phyloP scores from a whole-genome alignment of 768 basidiomycete species.

The Leccinum sublutescens region DNA sequence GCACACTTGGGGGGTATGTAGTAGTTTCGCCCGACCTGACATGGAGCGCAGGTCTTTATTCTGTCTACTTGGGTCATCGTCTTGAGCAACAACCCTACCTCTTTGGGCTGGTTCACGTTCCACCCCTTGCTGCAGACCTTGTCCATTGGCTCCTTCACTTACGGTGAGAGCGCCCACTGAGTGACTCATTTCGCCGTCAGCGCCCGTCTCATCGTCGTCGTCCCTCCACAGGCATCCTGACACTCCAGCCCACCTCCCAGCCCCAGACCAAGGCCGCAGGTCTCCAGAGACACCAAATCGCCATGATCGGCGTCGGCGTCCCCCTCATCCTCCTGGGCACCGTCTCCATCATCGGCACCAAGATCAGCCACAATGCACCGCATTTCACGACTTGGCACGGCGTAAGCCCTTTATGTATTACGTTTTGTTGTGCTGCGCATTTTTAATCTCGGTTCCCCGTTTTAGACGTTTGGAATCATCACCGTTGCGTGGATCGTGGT shows the following conservation, averaged over 20 bases:
- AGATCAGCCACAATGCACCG: slow-evolving; percentile 43
- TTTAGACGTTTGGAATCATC: slow-evolving; percentile 63
- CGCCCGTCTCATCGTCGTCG: not conserved
- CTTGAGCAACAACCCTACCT: slow-evolving; percentile 43
- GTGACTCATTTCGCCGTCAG: not conserved
- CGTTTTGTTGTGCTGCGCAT: not conserved
- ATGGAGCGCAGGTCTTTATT: slow-evolving; percentile 36
- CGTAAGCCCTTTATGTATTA: slow-evolving; percentile 38
- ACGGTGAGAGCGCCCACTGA: slow-evolving; percentile 43
- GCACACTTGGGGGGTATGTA: not conserved
- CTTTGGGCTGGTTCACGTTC: slow-evolving; percentile 59
- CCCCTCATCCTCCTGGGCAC: slow-evolving; percentile 60
- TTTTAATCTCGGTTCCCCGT: not conserved
- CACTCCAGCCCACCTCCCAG: slow-evolving; percentile 71
- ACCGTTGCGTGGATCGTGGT: slow-evolving; percentile 58
- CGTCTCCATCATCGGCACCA: slow-evolving; percentile 61
- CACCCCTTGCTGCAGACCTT: slow-evolving; percentile 66
- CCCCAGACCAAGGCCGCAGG: slow-evolving; percentile 66
- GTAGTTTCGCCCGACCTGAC: slow-evolving; percentile 3
- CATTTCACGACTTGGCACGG: slow-evolving; percentile 81
- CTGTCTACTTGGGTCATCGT: slow-evolving; percentile 46
- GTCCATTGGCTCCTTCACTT: slow-evolving; percentile 54
- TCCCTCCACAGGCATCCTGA: slow-evolving; percentile 59
- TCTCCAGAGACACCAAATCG: slow-evolving; percentile 65
- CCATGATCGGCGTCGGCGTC: slow-evolving; percentile 53